Conservation (phyloP, 2,329 filamentous ascomycete genomes). For the Cylindrodendrum hubeiense region DNA sequence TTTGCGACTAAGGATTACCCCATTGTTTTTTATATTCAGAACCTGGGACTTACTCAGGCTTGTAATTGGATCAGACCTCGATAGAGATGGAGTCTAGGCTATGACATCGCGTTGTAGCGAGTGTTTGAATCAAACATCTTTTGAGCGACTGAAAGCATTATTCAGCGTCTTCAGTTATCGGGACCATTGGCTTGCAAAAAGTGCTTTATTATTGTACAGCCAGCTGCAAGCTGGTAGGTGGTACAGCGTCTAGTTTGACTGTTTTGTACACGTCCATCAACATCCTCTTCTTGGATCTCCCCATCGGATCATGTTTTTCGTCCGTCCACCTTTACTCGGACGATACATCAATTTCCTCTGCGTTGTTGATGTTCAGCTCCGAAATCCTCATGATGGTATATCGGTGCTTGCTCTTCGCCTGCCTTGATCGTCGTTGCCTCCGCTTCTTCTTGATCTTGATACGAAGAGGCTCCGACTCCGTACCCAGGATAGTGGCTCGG, state of each 20-base stretch:
- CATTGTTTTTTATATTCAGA: constrained; percentile 33
- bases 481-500: constrained; percentile 84
- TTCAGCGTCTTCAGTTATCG: background rate
- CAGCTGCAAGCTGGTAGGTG: constrained; percentile 44
- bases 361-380: constrained; percentile 76
- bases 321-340: constrained; percentile 21
- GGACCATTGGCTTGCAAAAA: constrained; percentile 29
- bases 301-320: constrained; percentile 14
- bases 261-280: constrained; percentile 41
- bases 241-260: constrained; percentile 42
- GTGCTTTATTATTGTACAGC: constrained; percentile 45
- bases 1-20: constrained; percentile 36
- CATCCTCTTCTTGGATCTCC: constrained; percentile 24
- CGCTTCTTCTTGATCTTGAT: constrained; percentile 86
- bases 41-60: constrained; percentile 23
- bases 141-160: constrained; percentile 26
- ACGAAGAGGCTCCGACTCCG: constrained; percentile 83
- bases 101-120: constrained; percentile 29
- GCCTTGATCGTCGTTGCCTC: constrained; percentile 79
- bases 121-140: constrained; percentile 37
- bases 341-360: constrained; percentile 54
- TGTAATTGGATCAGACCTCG: constrained; percentile 31
- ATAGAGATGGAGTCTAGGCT: constrained; percentile 36
- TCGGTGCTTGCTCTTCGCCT: constrained; percentile 88
- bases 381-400: constrained; percentile 89